Percentiles rank a stretch among this genome's conserved stretches.
phyloP scores from a whole-genome alignment of 148 eudicot species.

The Spergularia marina region DNA sequence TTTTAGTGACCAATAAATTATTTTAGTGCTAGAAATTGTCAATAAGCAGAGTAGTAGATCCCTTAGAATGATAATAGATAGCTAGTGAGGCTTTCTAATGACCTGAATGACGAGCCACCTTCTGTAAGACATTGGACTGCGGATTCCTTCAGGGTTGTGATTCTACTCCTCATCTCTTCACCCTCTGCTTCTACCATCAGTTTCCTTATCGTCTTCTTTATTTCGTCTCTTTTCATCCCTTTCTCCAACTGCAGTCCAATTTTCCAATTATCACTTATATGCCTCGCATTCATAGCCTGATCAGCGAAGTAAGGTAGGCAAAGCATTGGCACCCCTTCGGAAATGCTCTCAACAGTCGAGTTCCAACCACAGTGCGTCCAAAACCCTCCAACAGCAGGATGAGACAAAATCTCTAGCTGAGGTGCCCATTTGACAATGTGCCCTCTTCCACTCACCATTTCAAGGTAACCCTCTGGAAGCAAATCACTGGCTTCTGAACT shows the following conservation, averaged over 20 bases:
- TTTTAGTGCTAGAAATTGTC: too few species aligned
- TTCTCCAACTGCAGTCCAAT: conserved; percentile 37
- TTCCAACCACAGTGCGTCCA: conserved; percentile 61
- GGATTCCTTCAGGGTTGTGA: neutral
- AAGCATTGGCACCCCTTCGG: conserved; percentile 51
- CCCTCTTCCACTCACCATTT: conserved; percentile 26
- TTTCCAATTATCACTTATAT: conserved; percentile 40
- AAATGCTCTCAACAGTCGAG: conserved; percentile 45
- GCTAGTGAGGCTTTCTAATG: conserved; percentile 1
- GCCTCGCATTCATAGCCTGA: conserved; percentile 33
- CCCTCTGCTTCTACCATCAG: conserved; percentile 8
- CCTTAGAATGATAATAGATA: neutral
- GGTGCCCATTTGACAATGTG: conserved; percentile 50
- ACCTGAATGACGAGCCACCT: conserved; percentile 2
- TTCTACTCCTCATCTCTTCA: conserved; percentile 12
- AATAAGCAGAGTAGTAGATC: too few species aligned
- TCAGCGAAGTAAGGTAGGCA: conserved; percentile 43
- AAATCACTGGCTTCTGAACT: conserved; percentile 3
- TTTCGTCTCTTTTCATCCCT: conserved; percentile 25
- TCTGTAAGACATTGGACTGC: neutral
- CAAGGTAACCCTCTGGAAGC: conserved; percentile 32
- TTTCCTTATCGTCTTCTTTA: neutral
- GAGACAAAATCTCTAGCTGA: conserved; percentile 44
- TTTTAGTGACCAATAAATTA: too few species aligned
- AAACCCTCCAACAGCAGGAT: conserved; percentile 43